A percentile compares a stretch with the other conserved stretches of the same genome.
Conservation (phyloP, 345 rosid genomes). For the Hibiscus trionum region DNA sequence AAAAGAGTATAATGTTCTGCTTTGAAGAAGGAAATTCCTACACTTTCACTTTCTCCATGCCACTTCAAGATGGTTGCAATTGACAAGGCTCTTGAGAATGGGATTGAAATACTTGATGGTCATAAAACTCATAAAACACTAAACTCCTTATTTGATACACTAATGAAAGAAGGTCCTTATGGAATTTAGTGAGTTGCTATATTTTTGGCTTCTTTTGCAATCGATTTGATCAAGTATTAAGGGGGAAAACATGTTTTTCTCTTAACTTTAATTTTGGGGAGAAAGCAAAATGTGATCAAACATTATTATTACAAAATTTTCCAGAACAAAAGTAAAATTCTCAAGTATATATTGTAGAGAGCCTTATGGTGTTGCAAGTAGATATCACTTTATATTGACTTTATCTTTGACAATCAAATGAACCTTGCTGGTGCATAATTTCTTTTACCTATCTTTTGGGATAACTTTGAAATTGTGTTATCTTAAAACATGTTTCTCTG, state of each 20-base stretch:
- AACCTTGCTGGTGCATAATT: background rate
- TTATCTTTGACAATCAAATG: background rate
- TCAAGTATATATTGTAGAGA: background rate
- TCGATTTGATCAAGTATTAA: constrained; percentile 4
- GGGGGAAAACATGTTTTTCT: background rate
- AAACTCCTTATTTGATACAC: constrained; percentile 20
- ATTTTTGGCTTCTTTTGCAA: constrained; percentile 1
- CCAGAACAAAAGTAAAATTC: background rate
- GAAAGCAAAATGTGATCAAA: background rate
- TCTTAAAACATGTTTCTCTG: background rate
- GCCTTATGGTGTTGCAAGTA: constrained; percentile 1
- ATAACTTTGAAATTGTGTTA: background rate
- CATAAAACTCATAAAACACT: constrained; percentile 22
- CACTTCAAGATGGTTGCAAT: constrained; percentile 48
- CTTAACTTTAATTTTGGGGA: background rate
- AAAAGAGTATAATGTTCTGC: constrained; percentile 28
- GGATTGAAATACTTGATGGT: constrained; percentile 33
- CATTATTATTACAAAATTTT: background rate
- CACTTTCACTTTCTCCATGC: constrained; percentile 67
- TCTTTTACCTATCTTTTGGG: background rate
- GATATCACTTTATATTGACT: background rate
- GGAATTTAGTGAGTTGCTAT: constrained; percentile 57
- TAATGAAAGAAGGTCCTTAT: constrained; percentile 18
- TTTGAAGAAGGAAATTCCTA: constrained; percentile 40
- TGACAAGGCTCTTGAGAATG: constrained; percentile 35